Base-by-base conservation (phyloP, 306 rosid genomes). In the Quercus alba region DNA sequence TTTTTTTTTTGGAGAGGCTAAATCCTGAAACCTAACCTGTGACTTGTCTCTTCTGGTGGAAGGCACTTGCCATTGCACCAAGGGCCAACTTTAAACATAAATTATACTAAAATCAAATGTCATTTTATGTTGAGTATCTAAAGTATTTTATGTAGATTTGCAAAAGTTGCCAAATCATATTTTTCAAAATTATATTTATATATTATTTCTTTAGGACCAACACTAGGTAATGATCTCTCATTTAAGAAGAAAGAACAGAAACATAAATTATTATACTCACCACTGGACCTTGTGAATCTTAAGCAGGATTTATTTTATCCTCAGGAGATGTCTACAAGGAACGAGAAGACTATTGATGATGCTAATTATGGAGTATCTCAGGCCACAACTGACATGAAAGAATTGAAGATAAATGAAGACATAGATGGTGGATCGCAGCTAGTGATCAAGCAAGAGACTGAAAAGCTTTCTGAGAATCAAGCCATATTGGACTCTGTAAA, bases 291-390 rank as follows among this genome's bases (percentile, higher is more conserved):
- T 49, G 33, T 21, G 15, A 52, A 74, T 26, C 31, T 76, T 76
- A 23, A 77, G 70, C 76, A 87, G 97, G 89, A 85, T 73, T 18
- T 25, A 13, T 31, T 28, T n/a, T 76, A 71, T 51, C 69, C 66
- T 21, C 66, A 74, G 17, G 78, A 80, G n/a, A 80, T 68, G 76
- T 56, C 81, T 21, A 75, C n/a, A 44, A 80, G 71, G 61, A 83
- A 80, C 12, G 73, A 33, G 76, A 78, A 58, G 3, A 33, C n/a
- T 25, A 25, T 68, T 64, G 52, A 67, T 78, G 80, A 75, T 52
- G 31, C 44, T 33, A 79, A 51, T 71, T 69, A 56, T 73, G 54
- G 69, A 70, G 23, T 52, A 75, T 14, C 41, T 57, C 80, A 7
- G 4, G 74, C 56, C 0, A 80, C 69, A n/a, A 54, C 76, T 59